These are phyloP conservation scores for Plantago ovata DNA, from an alignment of 257 asterid species.

Conservation along the genomic window DNA sequence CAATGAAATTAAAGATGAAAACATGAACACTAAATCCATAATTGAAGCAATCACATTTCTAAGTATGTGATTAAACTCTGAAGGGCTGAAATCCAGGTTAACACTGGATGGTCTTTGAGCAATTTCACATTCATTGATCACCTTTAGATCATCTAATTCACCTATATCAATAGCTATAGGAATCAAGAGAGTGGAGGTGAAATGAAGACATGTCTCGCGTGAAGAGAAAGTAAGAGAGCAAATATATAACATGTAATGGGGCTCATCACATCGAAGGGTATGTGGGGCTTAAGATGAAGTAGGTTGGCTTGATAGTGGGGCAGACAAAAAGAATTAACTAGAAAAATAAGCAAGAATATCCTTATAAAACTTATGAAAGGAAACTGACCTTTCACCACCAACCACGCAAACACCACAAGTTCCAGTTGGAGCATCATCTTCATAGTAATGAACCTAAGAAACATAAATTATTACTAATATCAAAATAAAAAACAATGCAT, in stretches of 20 bases:
- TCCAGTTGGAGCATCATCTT: constrained; percentile 89
- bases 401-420: constrained; percentile 90
- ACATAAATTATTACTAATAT: neutral
- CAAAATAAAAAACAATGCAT: neutral
- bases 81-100: neutral
- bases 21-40: constrained; percentile 1
- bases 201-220: too few species aligned
- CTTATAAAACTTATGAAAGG: neutral
- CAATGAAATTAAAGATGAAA: constrained; percentile 21
- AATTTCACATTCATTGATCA: neutral
- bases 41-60: neutral
- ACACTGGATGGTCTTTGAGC: neutral
- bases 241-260: too few species aligned
- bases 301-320: too few species aligned
- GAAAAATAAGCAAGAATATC: too few species aligned
- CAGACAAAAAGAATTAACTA: too few species aligned
- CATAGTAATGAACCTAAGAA: constrained; percentile 73
- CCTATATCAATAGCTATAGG: too few species aligned
- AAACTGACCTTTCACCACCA: constrained; percentile 84
- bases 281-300: too few species aligned
- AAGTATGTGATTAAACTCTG: neutral
- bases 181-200: too few species aligned
- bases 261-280: too few species aligned
- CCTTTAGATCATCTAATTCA: too few species aligned
- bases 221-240: too few species aligned